phyloP scores from a whole-genome alignment of 805 yeast genomes.

The Yarrowia osloensis region DNA sequence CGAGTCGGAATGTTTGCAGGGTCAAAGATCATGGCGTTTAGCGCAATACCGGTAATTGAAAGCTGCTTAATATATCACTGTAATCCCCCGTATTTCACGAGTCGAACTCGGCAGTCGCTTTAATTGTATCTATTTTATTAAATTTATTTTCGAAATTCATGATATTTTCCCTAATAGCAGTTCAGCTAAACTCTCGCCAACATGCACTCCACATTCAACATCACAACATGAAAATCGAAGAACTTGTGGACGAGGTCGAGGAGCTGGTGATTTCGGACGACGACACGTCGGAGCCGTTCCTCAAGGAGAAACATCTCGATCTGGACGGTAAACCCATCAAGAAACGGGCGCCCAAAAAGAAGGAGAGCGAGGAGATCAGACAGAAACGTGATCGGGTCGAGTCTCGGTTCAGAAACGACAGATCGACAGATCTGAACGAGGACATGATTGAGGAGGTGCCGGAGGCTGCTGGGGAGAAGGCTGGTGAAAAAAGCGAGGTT shows the following conservation, averaged over 20 bases:
- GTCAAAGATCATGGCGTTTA: no score
- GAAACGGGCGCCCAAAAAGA: slow-evolving; percentile 5
- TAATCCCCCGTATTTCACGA: no score
- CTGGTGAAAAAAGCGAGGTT: background rate
- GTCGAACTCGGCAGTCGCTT: no score
- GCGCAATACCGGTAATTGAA: no score
- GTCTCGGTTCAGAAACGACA: background rate
- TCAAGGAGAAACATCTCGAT: slow-evolving; percentile 24
- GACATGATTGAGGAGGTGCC: background rate
- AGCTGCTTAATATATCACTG: no score
- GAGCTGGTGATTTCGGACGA: slow-evolving; percentile 13
- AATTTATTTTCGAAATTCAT: no score
- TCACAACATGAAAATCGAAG: slow-evolving; percentile 10
- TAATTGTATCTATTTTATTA: no score
- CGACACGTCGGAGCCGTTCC: slow-evolving; percentile 17
- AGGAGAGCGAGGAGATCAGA: background rate
- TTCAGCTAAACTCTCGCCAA: background rate
- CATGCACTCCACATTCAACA: background rate
- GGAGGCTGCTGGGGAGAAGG: background rate
- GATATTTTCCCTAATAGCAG: no score
- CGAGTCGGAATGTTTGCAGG: no score
- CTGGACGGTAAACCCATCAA: slow-evolving; percentile 1
- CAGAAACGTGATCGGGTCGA: background rate
- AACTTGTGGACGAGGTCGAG: slow-evolving; percentile 9
- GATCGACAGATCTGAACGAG: background rate